Conservation (phyloP, 2,329 filamentous ascomycete species). For the Pyrenochaeta sp. region DNA sequence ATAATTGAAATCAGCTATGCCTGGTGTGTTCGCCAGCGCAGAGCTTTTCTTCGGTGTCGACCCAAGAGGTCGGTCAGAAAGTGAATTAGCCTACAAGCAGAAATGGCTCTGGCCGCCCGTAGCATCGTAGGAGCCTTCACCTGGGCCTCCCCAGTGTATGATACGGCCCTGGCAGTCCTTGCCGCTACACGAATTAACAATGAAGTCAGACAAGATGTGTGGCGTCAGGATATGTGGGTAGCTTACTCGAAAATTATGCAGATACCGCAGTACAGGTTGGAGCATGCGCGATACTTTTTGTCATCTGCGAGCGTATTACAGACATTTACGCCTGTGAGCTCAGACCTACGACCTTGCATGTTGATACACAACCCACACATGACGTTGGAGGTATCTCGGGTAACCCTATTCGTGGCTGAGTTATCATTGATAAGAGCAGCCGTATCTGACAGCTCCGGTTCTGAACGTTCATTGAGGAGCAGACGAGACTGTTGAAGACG, state of each 20-base stretch:
- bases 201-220: not conserved
- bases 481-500: no score
- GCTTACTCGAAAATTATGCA: slow-evolving; percentile 9
- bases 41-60: not conserved
- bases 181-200: not conserved
- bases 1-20: no score
- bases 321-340: not conserved
- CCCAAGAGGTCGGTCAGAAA: not conserved
- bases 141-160: slow-evolving; percentile 2
- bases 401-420: not conserved
- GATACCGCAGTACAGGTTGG: slow-evolving; percentile 9
- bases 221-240: no score
- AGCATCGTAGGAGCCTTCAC: slow-evolving; percentile 2
- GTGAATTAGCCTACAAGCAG: not conserved
- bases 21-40: not conserved
- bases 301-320: slow-evolving; percentile 2
- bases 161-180: slow-evolving; percentile 6
- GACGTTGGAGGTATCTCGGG: not conserved
- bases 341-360: not conserved
- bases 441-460: not conserved
- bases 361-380: not conserved
- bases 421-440: not conserved
- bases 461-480: not conserved
- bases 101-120: slow-evolving; percentile 6
- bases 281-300: not conserved